Evolutionary conservation across 208 protist species (phyloP).

Genomic region (Trichomonas tenax): DNA sequence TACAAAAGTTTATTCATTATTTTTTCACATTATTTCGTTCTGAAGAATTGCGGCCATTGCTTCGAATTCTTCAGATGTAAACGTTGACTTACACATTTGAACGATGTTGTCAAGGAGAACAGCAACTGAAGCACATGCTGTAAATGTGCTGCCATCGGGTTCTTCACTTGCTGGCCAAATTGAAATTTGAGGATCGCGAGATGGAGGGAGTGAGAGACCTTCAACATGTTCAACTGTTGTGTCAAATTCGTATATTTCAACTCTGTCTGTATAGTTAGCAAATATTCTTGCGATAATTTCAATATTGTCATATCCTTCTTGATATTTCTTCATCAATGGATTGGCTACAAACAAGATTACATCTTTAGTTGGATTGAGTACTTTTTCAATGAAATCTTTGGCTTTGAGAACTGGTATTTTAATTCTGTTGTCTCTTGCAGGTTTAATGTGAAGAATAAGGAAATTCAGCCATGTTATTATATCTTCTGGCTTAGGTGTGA

Average conservation of each 20-base stretch:
- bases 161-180: not conserved
- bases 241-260: not conserved
- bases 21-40: not conserved
- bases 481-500: not conserved
- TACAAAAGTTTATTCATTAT: too few relatives aligned
- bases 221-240: not conserved
- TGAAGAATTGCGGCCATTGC: not conserved
- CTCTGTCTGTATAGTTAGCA: not conserved
- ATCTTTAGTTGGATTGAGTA: not conserved
- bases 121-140: not conserved
- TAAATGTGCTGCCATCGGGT: not conserved
- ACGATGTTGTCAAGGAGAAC: not conserved
- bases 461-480: not conserved
- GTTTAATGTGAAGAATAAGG: not conserved
- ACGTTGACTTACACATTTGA: not conserved
- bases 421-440: not conserved
- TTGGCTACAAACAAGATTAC: not conserved
- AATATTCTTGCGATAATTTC: not conserved
- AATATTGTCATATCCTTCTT: not conserved
- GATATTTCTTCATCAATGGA: not conserved
- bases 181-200: not conserved
- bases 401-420: not conserved
- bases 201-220: not conserved
- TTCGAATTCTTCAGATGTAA: not conserved
- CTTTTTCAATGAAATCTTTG: not conserved